phyloP scores from a whole-genome alignment of 2,329 filamentous ascomycete species.

The Scleromitrula shiraiana region DNA sequence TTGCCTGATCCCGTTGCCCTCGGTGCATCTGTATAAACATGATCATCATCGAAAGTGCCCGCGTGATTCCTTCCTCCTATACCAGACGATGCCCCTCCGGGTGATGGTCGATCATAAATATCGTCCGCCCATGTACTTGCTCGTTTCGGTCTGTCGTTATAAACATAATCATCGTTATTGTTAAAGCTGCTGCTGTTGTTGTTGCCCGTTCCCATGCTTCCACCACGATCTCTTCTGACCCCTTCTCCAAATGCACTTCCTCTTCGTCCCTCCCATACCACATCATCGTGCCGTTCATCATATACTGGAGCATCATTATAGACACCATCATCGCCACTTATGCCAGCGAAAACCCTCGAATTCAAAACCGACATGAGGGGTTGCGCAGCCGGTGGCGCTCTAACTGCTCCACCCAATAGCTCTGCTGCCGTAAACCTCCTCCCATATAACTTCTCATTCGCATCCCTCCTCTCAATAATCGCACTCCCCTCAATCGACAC shows the following conservation, averaged over 20 bases:
- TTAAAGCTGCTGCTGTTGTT: no score
- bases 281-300: slow-evolving; percentile 72
- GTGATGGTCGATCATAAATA: slow-evolving; percentile 55
- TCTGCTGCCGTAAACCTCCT: slow-evolving; percentile 72
- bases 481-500: slow-evolving; percentile 90
- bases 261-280: slow-evolving; percentile 71
- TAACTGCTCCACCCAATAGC: slow-evolving; percentile 70
- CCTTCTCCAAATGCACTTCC: slow-evolving; percentile 67
- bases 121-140: slow-evolving; percentile 70
- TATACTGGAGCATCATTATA: slow-evolving; percentile 95
- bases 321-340: slow-evolving; percentile 54
- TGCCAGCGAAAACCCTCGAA: slow-evolving; percentile 73
- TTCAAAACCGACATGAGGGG: slow-evolving; percentile 80
- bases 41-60: slow-evolving; percentile 39
- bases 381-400: slow-evolving; percentile 71
- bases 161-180: slow-evolving; percentile 39
- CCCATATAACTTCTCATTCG: slow-evolving; percentile 93
- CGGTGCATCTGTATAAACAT: slow-evolving; percentile 46
- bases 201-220: slow-evolving; percentile 24
- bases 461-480: slow-evolving; percentile 89
- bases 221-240: slow-evolving; percentile 41
- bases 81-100: slow-evolving; percentile 25
- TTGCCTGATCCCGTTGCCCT: slow-evolving; percentile 31
- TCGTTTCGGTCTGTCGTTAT: slow-evolving; percentile 50
- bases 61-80: slow-evolving; percentile 36